Conservation (phyloP, 352 stramenopile genomes). For the Nothophytophthora sp. region DNA sequence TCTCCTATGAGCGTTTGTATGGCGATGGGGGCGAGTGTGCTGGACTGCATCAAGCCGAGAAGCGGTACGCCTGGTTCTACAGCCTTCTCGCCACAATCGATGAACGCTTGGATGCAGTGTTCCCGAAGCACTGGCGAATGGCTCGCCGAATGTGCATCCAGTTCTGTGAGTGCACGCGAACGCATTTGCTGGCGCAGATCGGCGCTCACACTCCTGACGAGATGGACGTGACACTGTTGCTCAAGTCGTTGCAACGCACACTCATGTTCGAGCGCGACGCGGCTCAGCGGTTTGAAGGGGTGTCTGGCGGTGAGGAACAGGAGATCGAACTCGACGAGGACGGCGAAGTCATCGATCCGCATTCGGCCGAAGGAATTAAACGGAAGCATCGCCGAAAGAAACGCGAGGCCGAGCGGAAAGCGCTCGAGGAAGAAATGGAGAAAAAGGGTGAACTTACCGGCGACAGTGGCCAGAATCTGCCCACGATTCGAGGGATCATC, state of each 20-base stretch:
- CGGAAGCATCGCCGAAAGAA: slow-evolving; percentile 79
- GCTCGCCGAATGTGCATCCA: slow-evolving; percentile 91
- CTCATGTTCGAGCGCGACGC: slow-evolving; percentile 84
- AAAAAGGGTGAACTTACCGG: slow-evolving; percentile 50
- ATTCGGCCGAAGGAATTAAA: slow-evolving; percentile 77
- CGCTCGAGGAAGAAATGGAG: slow-evolving; percentile 62
- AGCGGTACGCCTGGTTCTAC: slow-evolving; percentile 84
- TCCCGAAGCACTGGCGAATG: slow-evolving; percentile 97
- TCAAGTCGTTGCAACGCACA: slow-evolving; percentile 72
- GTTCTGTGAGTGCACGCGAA: slow-evolving; percentile 91
- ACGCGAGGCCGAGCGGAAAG: slow-evolving; percentile 62
- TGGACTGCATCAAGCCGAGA: slow-evolving; percentile 62
- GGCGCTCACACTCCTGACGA: slow-evolving; percentile 66
- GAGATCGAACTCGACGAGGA: slow-evolving; percentile 75
- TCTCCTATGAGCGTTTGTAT: slow-evolving; percentile 66
- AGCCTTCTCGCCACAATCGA: slow-evolving; percentile 67
- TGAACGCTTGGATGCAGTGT: slow-evolving; percentile 92
- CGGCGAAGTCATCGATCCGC: slow-evolving; percentile 68
- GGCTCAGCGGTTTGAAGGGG: slow-evolving; percentile 68
- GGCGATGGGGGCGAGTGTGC: slow-evolving; percentile 53
- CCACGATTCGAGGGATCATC: slow-evolving; percentile 82
- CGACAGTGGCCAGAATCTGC: slow-evolving; percentile 47
- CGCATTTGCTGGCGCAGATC: slow-evolving; percentile 70
- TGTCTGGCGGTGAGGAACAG: slow-evolving; percentile 41
- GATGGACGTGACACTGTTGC: slow-evolving; percentile 70